Evolutionary conservation across 2,329 filamentous ascomycete species (phyloP).

Genomic region (Nigrospora sphaerica): DNA sequence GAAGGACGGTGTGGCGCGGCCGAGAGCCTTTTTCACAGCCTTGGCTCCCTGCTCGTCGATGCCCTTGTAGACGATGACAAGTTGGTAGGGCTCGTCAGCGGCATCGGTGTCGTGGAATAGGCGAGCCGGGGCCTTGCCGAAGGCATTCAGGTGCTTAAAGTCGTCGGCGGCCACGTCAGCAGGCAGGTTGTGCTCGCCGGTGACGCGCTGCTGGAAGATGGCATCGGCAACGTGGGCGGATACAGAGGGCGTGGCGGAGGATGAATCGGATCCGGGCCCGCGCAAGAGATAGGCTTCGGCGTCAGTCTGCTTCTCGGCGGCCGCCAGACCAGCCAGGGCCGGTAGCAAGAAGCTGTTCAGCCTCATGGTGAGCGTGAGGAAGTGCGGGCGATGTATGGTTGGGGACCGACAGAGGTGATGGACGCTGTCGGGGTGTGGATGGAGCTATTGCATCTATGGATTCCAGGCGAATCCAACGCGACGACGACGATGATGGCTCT

Average conservation of each 20-base stretch:
- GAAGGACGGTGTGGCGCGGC: conserved; percentile 37
- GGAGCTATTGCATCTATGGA: conserved; percentile 1
- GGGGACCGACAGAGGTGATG: conserved; percentile 4
- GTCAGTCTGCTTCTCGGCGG: conserved; percentile 12
- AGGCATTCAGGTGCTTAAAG: conserved; percentile 51
- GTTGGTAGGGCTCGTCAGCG: conserved; percentile 37
- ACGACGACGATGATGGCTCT: too few relatives aligned
- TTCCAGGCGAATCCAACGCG: too few relatives aligned
- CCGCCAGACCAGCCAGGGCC: conserved; percentile 25
- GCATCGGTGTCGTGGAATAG: conserved; percentile 37
- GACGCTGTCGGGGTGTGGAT: conserved; percentile 6
- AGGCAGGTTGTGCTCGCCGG: conserved; percentile 36
- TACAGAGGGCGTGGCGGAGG: conserved; percentile 33
- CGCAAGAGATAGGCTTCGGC: conserved; percentile 49
- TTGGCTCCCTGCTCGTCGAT: conserved; percentile 36
- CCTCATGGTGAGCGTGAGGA: conserved; percentile 25
- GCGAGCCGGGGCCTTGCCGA: conserved; percentile 43
- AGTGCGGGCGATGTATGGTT: neutral
- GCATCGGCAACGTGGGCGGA: conserved; percentile 49
- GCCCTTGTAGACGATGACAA: conserved; percentile 54
- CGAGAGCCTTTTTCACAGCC: conserved; percentile 33
- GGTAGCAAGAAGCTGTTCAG: conserved; percentile 30
- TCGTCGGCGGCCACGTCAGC: conserved; percentile 34
- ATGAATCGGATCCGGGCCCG: conserved; percentile 5
- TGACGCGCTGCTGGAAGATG: conserved; percentile 51